Percentiles rank a stretch among this genome's conserved stretches.
These are phyloP conservation scores for Striga hermonthica DNA, from an alignment of 305 asterid genomes.

Conservation along the genomic window DNA sequence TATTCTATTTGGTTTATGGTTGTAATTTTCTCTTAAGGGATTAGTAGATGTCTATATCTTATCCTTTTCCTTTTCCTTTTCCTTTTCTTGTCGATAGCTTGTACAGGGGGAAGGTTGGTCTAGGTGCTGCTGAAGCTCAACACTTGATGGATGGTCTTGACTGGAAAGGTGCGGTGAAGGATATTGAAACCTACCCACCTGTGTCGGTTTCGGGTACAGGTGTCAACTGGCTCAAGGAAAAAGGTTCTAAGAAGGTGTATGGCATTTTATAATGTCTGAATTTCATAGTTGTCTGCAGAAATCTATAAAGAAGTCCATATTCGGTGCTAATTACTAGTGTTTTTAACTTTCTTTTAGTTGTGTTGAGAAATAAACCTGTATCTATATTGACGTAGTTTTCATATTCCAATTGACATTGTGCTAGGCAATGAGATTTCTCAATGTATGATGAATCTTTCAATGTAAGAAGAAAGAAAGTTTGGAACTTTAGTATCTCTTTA, in stretches of 20 bases:
- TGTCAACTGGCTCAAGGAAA: constrained; percentile 81
- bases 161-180: constrained; percentile 94
- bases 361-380: not conserved
- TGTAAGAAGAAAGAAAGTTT: not conserved
- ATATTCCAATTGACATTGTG: not conserved
- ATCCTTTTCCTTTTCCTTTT: too few species aligned
- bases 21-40: not conserved
- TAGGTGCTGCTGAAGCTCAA: constrained; percentile 95
- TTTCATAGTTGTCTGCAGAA: not conserved
- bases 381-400: constrained; percentile 6
- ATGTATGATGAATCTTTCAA: not conserved
- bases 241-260: constrained; percentile 79
- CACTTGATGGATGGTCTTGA: constrained; percentile 94
- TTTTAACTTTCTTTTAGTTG: constrained; percentile 17
- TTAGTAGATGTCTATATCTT: constrained; percentile 4
- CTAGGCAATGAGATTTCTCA: not conserved
- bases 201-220: too few species aligned
- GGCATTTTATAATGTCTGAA: not conserved
- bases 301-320: constrained; percentile 10
- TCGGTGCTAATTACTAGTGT: not conserved
- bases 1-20: not conserved
- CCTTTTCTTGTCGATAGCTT: constrained; percentile 43
- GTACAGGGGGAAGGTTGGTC: constrained; percentile 91
- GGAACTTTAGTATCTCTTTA: not conserved
- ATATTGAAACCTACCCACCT: constrained; percentile 90